Evolutionary conservation across 2,329 filamentous ascomycete genomes (phyloP).

Genomic region (Diaporthe batatas): DNA sequence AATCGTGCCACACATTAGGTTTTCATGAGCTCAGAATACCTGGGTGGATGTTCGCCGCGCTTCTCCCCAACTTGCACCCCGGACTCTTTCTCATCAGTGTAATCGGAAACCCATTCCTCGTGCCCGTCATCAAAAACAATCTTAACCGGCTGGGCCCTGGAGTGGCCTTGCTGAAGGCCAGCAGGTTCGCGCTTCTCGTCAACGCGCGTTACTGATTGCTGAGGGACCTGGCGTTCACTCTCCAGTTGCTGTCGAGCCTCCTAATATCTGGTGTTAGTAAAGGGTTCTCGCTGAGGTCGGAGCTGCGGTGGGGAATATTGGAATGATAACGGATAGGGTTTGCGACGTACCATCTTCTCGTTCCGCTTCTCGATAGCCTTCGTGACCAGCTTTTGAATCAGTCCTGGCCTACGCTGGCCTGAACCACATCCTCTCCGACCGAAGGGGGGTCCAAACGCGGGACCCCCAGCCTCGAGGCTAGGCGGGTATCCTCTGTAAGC

Average conservation of each 20-base stretch:
- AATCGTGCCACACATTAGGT: neutral
- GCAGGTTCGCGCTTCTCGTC: conserved; percentile 1
- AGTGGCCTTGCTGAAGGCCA: neutral
- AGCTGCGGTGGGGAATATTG: neutral
- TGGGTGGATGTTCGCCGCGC: neutral
- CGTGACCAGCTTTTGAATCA: conserved; percentile 26
- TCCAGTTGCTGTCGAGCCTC: neutral
- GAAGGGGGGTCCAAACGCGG: neutral
- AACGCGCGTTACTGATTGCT: too few relatives aligned
- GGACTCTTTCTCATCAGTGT: neutral
- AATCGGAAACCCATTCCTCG: neutral
- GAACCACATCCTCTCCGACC: conserved; percentile 10
- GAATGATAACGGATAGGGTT: too few relatives aligned
- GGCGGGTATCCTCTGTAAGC: neutral
- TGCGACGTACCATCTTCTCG: conserved; percentile 11
- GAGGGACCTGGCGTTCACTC: neutral
- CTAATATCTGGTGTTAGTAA: neutral
- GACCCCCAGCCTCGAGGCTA: neutral
- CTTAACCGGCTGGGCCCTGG: neutral
- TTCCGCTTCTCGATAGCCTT: conserved; percentile 15
- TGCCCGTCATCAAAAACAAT: conserved; percentile 12
- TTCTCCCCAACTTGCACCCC: neutral
- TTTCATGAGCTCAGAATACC: conserved; percentile 34
- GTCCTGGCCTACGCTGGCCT: conserved; percentile 10
- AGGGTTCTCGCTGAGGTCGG: too few relatives aligned